Conservation (phyloP, 1,139 yeast genomes). For the Diutina rugosa region DNA sequence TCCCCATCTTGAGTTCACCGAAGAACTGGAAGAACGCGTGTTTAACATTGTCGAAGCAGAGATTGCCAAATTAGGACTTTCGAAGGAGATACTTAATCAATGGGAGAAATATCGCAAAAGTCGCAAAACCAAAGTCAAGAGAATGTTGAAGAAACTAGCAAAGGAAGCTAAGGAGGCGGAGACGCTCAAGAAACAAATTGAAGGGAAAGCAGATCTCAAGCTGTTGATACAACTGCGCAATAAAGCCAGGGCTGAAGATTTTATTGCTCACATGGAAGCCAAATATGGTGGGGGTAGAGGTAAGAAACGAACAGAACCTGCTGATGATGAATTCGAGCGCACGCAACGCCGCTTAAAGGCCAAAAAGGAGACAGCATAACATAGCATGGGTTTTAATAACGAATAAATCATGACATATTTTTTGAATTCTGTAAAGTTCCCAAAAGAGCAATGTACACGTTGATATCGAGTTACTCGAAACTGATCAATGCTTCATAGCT, state of each 20-base stretch:
- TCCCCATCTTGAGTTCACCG: slow-evolving; percentile 62
- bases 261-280: slow-evolving; percentile 38
- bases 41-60: slow-evolving; percentile 35
- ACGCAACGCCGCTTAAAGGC: slow-evolving; percentile 6
- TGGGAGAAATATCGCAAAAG: slow-evolving; percentile 45
- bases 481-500: no score
- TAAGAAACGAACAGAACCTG: slow-evolving; percentile 21
- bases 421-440: no score
- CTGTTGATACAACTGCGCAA: slow-evolving; percentile 25
- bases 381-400: not conserved
- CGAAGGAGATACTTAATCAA: slow-evolving; percentile 16
- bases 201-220: slow-evolving; percentile 33
- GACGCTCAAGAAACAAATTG: slow-evolving; percentile 37
- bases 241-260: slow-evolving; percentile 23
- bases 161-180: slow-evolving; percentile 64
- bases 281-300: slow-evolving; percentile 35
- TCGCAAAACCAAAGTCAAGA: slow-evolving; percentile 31
- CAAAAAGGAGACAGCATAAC: not conserved
- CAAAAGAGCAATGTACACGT: no score
- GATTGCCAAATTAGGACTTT: slow-evolving; percentile 15
- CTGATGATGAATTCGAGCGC: slow-evolving; percentile 29
- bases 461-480: no score
- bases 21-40: slow-evolving; percentile 48
- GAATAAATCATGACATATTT: not conserved
- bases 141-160: slow-evolving; percentile 31